Conservation (phyloP, 768 basidiomycete species). For the Suillus lakei region DNA sequence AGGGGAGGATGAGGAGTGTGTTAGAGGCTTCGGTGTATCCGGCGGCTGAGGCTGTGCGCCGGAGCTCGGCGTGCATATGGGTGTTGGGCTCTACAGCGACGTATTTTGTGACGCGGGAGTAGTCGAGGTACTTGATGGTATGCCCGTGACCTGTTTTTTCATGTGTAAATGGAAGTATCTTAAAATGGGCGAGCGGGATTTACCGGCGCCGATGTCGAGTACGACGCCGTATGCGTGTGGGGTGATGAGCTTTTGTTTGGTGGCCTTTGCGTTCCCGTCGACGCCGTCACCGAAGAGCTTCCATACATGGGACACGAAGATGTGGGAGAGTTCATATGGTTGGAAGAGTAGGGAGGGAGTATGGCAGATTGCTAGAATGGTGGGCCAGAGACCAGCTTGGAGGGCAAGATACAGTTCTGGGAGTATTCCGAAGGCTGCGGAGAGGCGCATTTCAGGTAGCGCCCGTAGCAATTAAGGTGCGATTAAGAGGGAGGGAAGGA, state of each 20-base stretch:
- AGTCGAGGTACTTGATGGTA: conserved; percentile 63
- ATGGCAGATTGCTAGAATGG: conserved; percentile 44
- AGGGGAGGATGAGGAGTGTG: conserved; percentile 59
- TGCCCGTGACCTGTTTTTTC: conserved; percentile 59
- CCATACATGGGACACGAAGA: conserved; percentile 69
- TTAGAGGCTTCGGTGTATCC: conserved; percentile 60
- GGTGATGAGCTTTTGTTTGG: conserved; percentile 55
- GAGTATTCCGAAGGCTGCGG: not conserved
- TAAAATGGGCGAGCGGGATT: conserved; percentile 7
- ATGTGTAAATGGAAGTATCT: not conserved
- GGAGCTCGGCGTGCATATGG: conserved; percentile 63
- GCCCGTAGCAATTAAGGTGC: not conserved
- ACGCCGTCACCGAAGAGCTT: conserved; percentile 47
- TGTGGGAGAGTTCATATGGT: conserved; percentile 49
- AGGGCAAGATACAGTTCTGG: conserved; percentile 47
- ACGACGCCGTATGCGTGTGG: conserved; percentile 62
- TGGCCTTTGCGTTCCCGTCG: conserved; percentile 45
- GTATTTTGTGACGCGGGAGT: conserved; percentile 58
- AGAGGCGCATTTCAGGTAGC: not conserved
- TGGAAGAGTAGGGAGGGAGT: conserved; percentile 50
- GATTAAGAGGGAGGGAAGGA: not conserved
- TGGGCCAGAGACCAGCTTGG: conserved; percentile 45
- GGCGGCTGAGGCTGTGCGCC: conserved; percentile 47
- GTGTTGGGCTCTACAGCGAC: conserved; percentile 75
- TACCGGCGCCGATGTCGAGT: conserved; percentile 73